These are phyloP conservation scores for Chlorophyllum brunneum DNA, from an alignment of 768 basidiomycete species.

Conservation along the genomic window DNA sequence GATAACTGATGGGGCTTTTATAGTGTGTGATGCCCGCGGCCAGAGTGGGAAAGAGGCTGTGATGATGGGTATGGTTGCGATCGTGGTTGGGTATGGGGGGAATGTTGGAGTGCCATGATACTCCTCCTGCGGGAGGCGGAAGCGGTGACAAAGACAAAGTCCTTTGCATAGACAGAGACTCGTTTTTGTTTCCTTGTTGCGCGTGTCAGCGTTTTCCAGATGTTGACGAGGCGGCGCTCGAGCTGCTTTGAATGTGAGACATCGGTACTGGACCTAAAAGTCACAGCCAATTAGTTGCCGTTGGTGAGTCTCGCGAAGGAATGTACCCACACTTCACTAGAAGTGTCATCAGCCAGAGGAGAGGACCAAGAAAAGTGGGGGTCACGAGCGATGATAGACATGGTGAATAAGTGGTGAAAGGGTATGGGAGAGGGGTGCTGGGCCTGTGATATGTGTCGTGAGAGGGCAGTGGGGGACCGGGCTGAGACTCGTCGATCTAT, in stretches of 20 bases:
- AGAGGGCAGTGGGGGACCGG: neutral
- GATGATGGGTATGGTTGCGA: neutral
- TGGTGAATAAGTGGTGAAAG: conserved; percentile 6
- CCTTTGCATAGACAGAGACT: conserved; percentile 50
- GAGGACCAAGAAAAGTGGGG: conserved; percentile 28
- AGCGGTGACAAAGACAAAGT: conserved; percentile 57
- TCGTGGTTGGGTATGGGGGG: neutral
- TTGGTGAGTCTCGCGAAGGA: no score
- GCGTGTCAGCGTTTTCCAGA: conserved; percentile 61
- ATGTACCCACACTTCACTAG: neutral
- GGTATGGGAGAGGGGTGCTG: neutral
- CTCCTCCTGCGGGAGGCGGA: conserved; percentile 46
- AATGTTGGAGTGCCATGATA: conserved; percentile 22
- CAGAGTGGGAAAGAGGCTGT: neutral
- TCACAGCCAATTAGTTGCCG: neutral
- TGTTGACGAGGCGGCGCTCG: conserved; percentile 53
- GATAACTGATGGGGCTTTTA: no score
- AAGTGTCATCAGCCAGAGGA: conserved; percentile 15
- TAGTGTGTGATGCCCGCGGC: no score
- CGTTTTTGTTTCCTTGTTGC: conserved; percentile 48
- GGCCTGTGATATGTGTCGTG: conserved; percentile 7
- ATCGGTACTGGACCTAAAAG: conserved; percentile 12
- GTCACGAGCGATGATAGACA: conserved; percentile 25
- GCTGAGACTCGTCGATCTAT: neutral
- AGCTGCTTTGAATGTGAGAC: conserved; percentile 39